phyloP scores from a whole-genome alignment of 2,329 filamentous ascomycete genomes.

The Fusarium sp. region DNA sequence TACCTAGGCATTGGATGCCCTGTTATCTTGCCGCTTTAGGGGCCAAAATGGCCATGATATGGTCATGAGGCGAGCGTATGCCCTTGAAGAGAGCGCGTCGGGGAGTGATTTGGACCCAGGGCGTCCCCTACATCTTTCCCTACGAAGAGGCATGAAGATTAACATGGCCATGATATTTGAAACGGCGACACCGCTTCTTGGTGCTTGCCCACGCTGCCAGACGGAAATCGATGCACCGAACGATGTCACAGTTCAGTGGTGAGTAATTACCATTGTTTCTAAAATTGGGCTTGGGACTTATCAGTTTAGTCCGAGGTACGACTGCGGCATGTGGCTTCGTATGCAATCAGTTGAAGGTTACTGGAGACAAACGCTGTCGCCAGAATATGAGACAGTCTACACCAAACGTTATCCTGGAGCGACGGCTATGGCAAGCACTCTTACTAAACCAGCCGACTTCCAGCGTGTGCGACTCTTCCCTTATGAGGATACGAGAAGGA shows the following conservation, averaged over 20 bases:
- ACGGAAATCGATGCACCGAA: background rate
- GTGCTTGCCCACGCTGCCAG: background rate
- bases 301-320: too few relatives aligned
- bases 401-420: too few relatives aligned
- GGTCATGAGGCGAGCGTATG: background rate
- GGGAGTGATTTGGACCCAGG: background rate
- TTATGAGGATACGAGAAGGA: too few relatives aligned
- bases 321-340: too few relatives aligned
- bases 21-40: background rate
- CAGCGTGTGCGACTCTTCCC: too few relatives aligned
- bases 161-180: background rate
- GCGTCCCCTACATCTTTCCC: background rate
- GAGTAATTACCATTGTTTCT: background rate
- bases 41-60: background rate
- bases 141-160: background rate
- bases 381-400: too few relatives aligned
- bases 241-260: background rate
- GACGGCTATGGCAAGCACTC: fast-evolving
- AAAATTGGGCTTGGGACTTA: too few relatives aligned
- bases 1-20: background rate
- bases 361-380: too few relatives aligned
- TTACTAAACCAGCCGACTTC: too few relatives aligned
- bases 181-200: background rate
- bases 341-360: too few relatives aligned
- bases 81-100: background rate